Evolutionary conservation across 305 asterid genomes (phyloP).

Genomic region (Fraxinus latifolia): DNA sequence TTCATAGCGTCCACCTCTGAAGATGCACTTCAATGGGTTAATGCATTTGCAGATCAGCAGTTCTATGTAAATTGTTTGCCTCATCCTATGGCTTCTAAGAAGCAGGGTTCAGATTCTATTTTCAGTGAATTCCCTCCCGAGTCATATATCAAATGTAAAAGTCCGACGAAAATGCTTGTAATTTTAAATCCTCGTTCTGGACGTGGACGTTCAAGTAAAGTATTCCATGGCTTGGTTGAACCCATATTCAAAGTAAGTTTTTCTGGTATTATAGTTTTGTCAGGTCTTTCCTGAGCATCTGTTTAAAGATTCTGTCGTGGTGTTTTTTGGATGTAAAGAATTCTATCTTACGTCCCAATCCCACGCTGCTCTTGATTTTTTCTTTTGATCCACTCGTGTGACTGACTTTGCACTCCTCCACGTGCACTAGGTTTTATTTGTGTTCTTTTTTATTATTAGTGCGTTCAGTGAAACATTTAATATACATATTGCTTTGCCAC

Average conservation of each 20-base stretch:
- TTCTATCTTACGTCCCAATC: not conserved
- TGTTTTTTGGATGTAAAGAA: not conserved
- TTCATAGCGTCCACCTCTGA: constrained; percentile 73
- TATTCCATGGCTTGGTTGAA: constrained; percentile 77
- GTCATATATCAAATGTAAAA: constrained; percentile 78
- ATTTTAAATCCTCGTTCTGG: constrained; percentile 96
- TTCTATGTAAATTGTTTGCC: constrained; percentile 86
- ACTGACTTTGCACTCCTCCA: not conserved
- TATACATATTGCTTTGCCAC: not conserved
- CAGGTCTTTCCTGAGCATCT: not conserved
- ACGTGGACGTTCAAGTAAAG: constrained; percentile 93
- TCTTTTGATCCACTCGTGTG: not conserved
- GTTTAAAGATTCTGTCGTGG: not conserved
- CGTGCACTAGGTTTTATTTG: not conserved
- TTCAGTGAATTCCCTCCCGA: constrained; percentile 77
- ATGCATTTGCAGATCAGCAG: constrained; percentile 95
- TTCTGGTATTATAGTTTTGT: not conserved
- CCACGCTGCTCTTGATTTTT: not conserved
- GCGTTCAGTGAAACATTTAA: not conserved
- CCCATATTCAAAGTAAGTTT: constrained; percentile 84
- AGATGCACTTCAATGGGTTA: constrained; percentile 91
- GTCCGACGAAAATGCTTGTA: constrained; percentile 87
- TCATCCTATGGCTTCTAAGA: constrained; percentile 85
- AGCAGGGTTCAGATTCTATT: constrained; percentile 56
- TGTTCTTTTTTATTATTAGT: not conserved